phyloP scores from a whole-genome alignment of 352 stramenopile genomes.

The Phytophthora uliginosa region DNA sequence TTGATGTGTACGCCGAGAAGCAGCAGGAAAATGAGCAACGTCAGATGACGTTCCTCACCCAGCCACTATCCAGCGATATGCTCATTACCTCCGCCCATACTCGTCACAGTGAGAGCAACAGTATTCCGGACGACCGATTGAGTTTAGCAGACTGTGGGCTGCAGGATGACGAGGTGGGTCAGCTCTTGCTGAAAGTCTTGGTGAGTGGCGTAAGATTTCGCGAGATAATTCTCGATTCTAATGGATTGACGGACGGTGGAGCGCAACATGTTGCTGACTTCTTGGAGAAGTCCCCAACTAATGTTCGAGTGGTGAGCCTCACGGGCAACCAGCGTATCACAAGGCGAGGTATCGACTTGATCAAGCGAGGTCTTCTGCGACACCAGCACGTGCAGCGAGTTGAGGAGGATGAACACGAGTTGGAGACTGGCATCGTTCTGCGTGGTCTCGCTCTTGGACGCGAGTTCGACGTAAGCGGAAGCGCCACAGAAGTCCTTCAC shows the following conservation, averaged over 20 bases:
- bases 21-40: constrained; percentile 33
- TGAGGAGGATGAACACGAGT: constrained; percentile 11
- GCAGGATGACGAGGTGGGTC: constrained; percentile 48
- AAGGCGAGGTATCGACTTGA: constrained; percentile 34
- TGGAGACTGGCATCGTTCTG: constrained; percentile 10
- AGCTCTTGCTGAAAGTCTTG: constrained; percentile 54
- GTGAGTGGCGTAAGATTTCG: constrained; percentile 42
- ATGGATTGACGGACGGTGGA: constrained; percentile 52
- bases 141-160: constrained; percentile 42
- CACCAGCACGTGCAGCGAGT: constrained; percentile 44
- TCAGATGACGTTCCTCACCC: constrained; percentile 62
- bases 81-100: constrained; percentile 35
- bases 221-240: constrained; percentile 50
- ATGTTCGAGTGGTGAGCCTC: constrained; percentile 44
- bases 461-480: constrained; percentile 29
- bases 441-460: constrained; percentile 21
- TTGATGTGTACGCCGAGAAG: constrained; percentile 50
- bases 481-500: constrained; percentile 24
- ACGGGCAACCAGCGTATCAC: constrained; percentile 45
- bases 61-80: constrained; percentile 52
- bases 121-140: constrained; percentile 13
- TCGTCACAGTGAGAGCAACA: not conserved
- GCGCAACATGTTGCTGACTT: constrained; percentile 51
- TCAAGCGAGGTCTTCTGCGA: constrained; percentile 40
- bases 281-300: constrained; percentile 39